A percentile compares a stretch with the other conserved stretches of the same genome.
phyloP scores from a whole-genome alignment of 2,329 filamentous ascomycete species.

The Colletotrichum camelliae region DNA sequence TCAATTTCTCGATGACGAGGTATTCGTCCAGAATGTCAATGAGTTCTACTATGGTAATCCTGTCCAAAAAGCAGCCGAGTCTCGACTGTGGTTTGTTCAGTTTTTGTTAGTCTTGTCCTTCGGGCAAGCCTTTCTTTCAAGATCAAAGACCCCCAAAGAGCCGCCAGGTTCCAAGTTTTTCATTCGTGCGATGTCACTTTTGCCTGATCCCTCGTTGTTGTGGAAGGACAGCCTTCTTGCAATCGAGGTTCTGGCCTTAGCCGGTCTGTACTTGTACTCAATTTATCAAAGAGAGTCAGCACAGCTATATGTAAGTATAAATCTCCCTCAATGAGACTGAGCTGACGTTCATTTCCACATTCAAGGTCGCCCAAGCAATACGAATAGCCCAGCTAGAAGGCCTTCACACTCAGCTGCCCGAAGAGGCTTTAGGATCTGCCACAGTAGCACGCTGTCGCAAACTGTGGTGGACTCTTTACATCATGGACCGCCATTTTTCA shows the following conservation, averaged over 20 bases:
- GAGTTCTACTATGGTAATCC: constrained; percentile 29
- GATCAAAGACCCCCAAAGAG: constrained; percentile 1
- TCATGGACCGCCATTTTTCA: constrained; percentile 44
- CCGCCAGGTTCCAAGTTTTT: constrained; percentile 37
- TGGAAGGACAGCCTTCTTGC: constrained; percentile 43
- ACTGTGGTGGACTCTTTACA: constrained; percentile 47
- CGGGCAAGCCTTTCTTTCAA: constrained; percentile 25
- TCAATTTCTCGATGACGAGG: constrained; percentile 37
- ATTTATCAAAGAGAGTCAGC: constrained; percentile 38
- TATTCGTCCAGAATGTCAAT: constrained; percentile 31
- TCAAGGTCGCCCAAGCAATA: constrained; percentile 43
- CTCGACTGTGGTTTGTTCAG: constrained; percentile 31
- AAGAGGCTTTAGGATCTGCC: constrained; percentile 35
- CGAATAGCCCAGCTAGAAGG: constrained; percentile 46
- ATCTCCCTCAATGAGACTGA: neutral
- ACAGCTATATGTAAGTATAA: constrained; percentile 28
- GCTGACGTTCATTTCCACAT: neutral
- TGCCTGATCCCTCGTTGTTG: constrained; percentile 36
- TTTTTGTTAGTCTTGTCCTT: constrained; percentile 29
- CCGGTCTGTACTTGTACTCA: constrained; percentile 41
- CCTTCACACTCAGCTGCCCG: constrained; percentile 43
- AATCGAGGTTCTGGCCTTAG: constrained; percentile 40
- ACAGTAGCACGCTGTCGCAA: constrained; percentile 38
- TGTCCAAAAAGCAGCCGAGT: constrained; percentile 22
- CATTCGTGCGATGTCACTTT: constrained; percentile 37